Evolutionary conservation across 768 basidiomycete genomes (phyloP), one percentile per base, ranked within the genome.

Genomic region (Mycena capillaripes): DNA sequence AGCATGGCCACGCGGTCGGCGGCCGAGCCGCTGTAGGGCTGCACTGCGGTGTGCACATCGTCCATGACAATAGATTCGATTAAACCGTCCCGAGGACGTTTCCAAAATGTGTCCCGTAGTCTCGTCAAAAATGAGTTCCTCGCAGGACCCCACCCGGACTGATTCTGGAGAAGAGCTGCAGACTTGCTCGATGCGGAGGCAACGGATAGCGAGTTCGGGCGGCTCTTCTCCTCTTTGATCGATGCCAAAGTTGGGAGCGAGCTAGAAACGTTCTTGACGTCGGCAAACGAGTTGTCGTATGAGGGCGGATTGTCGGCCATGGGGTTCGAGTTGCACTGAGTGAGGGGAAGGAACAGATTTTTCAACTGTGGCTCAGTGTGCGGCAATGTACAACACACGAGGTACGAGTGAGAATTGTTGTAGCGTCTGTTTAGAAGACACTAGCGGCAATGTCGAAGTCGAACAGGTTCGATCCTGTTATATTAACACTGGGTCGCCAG

Each of bases 1-100:
- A 70, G 62, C 12, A 70, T 32, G 8, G 44, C 44, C 4, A 70
- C 25, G 1, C 62, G 55, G 23, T 70, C 62, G 36, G 32, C 55
- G 9, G 48, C 46, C 4, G 69, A 48, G 25, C 40, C 44, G 1
- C 32, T 38, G 36, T 63, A 58, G 19, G 69, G 69, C 11, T 64
- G 62, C 2, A 70, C 55, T 1, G 55, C 0, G 17, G 23, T n/a
- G 34, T 48, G 44, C n/a, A 63, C 62, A 16, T 64, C 62, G 19
- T 46, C 61, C 29, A 30, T 27, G 25, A 69, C 38, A 12, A 58
- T 34, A 14, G 38, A n/a, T 61, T 29, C 27, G 7, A 61, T 30
- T 17, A 40, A n/a, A 40, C 2, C 14, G 21, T 14, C 30, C 7
- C 27, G 34, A 38, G 23, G n/a, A 2, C 14, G 53, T 3, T 55